These are phyloP conservation scores for Xylaria sp. DNA, from an alignment of 2,329 filamentous ascomycete genomes.

Conservation along the genomic window DNA sequence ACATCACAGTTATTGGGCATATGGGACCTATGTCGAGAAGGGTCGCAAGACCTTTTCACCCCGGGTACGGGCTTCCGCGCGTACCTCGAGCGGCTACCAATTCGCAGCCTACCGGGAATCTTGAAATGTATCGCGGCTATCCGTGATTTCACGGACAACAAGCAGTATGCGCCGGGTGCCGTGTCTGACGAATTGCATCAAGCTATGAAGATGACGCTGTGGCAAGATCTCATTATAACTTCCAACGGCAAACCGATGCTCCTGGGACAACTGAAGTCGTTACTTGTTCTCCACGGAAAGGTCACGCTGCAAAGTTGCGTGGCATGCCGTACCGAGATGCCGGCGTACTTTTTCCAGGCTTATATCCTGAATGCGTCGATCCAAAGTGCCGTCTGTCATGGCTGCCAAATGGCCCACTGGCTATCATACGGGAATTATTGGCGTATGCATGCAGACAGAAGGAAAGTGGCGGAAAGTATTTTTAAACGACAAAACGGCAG, in stretches of 20 bases:
- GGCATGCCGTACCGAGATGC: constrained; percentile 19
- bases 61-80: constrained; percentile 36
- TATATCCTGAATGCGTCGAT: neutral
- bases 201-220: constrained; percentile 20
- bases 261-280: neutral
- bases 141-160: constrained; percentile 9
- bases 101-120: constrained; percentile 28
- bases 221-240: constrained; percentile 30
- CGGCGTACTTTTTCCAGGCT: constrained; percentile 26
- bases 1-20: constrained; percentile 25
- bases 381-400: constrained; percentile 24
- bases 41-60: constrained; percentile 32
- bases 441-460: neutral
- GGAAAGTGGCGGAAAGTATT: neutral
- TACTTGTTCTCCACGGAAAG: neutral
- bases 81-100: constrained; percentile 37
- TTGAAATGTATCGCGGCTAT: constrained; percentile 31
- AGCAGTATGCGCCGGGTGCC: neutral
- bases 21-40: constrained; percentile 20
- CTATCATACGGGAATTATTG: constrained; percentile 7
- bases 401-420: constrained; percentile 28
- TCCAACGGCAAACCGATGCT: constrained; percentile 25
- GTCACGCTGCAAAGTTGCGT: constrained; percentile 18
- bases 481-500: neutral
- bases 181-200: neutral